Evolutionary conservation across 2,329 filamentous ascomycete species (phyloP).

Genomic region (Fusarium concolor): DNA sequence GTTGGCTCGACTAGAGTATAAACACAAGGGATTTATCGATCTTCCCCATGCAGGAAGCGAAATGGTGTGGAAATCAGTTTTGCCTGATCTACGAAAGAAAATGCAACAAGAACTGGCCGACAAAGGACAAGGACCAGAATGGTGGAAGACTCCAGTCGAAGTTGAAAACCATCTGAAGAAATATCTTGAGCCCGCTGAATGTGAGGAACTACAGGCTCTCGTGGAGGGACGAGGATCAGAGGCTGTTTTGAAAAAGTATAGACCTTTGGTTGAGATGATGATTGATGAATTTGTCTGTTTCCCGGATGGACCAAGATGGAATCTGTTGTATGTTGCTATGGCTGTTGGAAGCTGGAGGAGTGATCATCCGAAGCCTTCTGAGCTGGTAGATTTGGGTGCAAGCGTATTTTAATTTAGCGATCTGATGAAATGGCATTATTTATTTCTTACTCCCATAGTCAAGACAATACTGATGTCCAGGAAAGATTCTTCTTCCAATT

Average conservation of each 20-base stretch:
- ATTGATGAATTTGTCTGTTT: constrained; percentile 44
- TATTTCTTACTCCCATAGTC: background rate
- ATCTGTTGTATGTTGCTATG: constrained; percentile 38
- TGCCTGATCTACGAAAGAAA: constrained; percentile 4
- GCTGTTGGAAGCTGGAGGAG: constrained; percentile 36
- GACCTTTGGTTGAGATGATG: constrained; percentile 34
- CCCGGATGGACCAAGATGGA: constrained; percentile 43
- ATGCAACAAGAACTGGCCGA: constrained; percentile 33
- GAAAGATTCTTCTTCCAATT: no score
- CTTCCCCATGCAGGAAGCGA: constrained; percentile 1
- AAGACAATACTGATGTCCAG: no score
- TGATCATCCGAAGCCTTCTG: constrained; percentile 15
- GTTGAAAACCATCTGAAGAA: constrained; percentile 38
- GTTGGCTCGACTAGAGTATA: constrained; percentile 36
- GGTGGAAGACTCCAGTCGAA: constrained; percentile 42
- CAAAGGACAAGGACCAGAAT: constrained; percentile 21
- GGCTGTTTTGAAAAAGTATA: constrained; percentile 20
- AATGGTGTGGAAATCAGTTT: constrained; percentile 1
- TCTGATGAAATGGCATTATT: background rate
- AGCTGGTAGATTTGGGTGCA: constrained; percentile 6
- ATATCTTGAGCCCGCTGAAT: constrained; percentile 31
- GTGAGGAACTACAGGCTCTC: constrained; percentile 31
- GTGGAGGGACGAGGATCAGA: constrained; percentile 36
- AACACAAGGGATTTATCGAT: constrained; percentile 38
- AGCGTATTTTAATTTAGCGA: background rate